Conservation (phyloP, 2,329 filamentous ascomycete species). For the Balansia obtecta region DNA sequence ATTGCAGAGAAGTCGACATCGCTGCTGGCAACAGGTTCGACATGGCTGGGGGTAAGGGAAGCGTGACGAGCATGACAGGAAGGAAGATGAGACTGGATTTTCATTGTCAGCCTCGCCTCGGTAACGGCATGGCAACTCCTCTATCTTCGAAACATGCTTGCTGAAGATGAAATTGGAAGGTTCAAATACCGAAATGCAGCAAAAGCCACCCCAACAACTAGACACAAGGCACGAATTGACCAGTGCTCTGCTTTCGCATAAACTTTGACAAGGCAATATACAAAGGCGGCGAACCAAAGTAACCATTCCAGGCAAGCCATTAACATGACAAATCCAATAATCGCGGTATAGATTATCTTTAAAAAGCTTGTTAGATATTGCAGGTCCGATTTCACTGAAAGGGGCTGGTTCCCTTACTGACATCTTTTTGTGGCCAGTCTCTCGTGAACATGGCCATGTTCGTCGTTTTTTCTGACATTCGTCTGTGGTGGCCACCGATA, state of each 20-base stretch:
- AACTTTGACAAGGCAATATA: slow-evolving; percentile 83
- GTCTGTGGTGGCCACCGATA: neutral
- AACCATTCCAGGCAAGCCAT: slow-evolving; percentile 87
- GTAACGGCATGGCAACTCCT: neutral
- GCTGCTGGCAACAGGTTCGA: slow-evolving; percentile 56
- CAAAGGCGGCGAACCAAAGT: slow-evolving; percentile 84
- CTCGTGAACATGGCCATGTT: slow-evolving; percentile 28
- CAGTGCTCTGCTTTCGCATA: slow-evolving; percentile 82
- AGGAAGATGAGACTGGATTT: slow-evolving; percentile 62
- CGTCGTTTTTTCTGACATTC: neutral
- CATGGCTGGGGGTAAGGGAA: slow-evolving; percentile 66
- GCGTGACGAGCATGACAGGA: slow-evolving; percentile 85
- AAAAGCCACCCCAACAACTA: slow-evolving; percentile 64
- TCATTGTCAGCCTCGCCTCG: neutral
- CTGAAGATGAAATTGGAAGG: neutral
- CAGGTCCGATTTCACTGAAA: neutral
- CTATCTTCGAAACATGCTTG: neutral
- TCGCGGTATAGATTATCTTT: slow-evolving; percentile 73
- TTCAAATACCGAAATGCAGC: slow-evolving; percentile 54
- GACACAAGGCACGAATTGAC: slow-evolving; percentile 66
- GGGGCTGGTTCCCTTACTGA: slow-evolving; percentile 13
- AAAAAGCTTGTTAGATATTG: neutral
- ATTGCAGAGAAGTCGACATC: slow-evolving; percentile 67
- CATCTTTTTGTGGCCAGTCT: slow-evolving; percentile 38
- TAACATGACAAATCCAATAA: slow-evolving; percentile 71